These are phyloP conservation scores for Metschnikowia lachancei DNA, from an alignment of 805 yeast genomes.

Conservation along the genomic window DNA sequence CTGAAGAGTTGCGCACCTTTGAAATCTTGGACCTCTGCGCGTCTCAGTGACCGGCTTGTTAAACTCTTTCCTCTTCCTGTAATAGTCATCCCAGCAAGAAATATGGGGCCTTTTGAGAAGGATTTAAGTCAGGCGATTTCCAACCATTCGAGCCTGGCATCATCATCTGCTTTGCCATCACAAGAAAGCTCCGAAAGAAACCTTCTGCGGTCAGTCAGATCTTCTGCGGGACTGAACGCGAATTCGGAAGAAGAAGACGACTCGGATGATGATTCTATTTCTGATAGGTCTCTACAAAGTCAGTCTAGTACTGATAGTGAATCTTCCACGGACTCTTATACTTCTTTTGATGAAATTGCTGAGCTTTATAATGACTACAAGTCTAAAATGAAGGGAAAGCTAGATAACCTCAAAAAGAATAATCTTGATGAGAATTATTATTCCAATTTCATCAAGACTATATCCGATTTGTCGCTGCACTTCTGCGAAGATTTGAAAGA, in stretches of 20 bases:
- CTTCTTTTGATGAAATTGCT: slow-evolving; percentile 41
- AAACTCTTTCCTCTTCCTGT: slow-evolving; percentile 64
- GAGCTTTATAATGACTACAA: slow-evolving; percentile 32
- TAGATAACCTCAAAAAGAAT: slow-evolving; percentile 15
- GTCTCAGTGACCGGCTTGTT: slow-evolving; percentile 62
- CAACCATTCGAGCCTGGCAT: not conserved
- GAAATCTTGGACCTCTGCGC: slow-evolving; percentile 58
- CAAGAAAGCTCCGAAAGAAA: not conserved
- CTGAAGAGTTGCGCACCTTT: slow-evolving; percentile 46
- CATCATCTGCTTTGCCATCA: not conserved
- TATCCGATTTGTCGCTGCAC: slow-evolving; percentile 35
- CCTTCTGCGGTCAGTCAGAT: slow-evolving; percentile 1
- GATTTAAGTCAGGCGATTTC: slow-evolving; percentile 37
- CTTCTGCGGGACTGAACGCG: not conserved
- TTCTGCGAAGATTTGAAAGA: slow-evolving; percentile 37
- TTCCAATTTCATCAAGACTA: slow-evolving; percentile 25
- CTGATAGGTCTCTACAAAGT: slow-evolving; percentile 17
- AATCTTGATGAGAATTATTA: slow-evolving; percentile 30
- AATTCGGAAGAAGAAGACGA: slow-evolving; percentile 4
- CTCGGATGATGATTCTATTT: slow-evolving; percentile 14
- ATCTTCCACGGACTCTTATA: slow-evolving; percentile 31
- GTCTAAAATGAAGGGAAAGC: slow-evolving; percentile 18
- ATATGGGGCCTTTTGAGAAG: slow-evolving; percentile 52
- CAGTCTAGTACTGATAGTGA: slow-evolving; percentile 24
- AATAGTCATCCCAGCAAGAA: slow-evolving; percentile 61